Conservation (phyloP, 257 asterid species). For the Nyctanthes arbortristis region DNA sequence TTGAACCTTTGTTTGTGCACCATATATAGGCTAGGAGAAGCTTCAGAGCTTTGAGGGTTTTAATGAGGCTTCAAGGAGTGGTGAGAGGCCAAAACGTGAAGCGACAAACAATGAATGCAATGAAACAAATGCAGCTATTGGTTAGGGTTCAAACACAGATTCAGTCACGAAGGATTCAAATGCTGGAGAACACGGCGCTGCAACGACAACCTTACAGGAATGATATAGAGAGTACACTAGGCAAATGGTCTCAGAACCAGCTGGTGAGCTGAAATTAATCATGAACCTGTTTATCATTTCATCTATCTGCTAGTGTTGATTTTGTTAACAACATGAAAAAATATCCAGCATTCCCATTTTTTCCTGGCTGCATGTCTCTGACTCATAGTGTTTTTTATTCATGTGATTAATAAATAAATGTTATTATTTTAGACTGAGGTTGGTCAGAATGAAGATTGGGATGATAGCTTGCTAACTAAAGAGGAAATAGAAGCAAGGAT, state of each 20-base stretch:
- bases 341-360: no score
- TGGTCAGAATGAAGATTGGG: slow-evolving; percentile 72
- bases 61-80: slow-evolving; percentile 94
- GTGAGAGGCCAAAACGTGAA: slow-evolving; percentile 73
- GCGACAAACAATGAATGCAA: slow-evolving; percentile 77
- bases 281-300: no score
- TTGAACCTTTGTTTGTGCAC: no score
- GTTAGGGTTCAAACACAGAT: slow-evolving; percentile 87
- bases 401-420: no score
- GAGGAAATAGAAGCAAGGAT: slow-evolving; percentile 76
- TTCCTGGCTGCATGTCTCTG: no score
- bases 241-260: slow-evolving; percentile 67
- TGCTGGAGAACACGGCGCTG: slow-evolving; percentile 67
- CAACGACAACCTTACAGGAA: slow-evolving; percentile 42
- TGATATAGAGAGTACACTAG: slow-evolving; percentile 53
- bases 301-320: no score
- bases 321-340: no score
- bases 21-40: slow-evolving; percentile 76
- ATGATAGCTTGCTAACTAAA: slow-evolving; percentile 77
- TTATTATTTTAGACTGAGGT: slow-evolving; percentile 53
- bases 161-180: slow-evolving; percentile 79
- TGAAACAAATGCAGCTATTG: slow-evolving; percentile 97
- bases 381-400: no score
- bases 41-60: slow-evolving; percentile 80
- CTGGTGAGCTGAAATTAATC: slow-evolving; percentile 39